A percentile compares a stretch with the other conserved stretches of the same genome.
phyloP scores from a whole-genome alignment of 345 rosid genomes.

The Excoecaria agallocha region DNA sequence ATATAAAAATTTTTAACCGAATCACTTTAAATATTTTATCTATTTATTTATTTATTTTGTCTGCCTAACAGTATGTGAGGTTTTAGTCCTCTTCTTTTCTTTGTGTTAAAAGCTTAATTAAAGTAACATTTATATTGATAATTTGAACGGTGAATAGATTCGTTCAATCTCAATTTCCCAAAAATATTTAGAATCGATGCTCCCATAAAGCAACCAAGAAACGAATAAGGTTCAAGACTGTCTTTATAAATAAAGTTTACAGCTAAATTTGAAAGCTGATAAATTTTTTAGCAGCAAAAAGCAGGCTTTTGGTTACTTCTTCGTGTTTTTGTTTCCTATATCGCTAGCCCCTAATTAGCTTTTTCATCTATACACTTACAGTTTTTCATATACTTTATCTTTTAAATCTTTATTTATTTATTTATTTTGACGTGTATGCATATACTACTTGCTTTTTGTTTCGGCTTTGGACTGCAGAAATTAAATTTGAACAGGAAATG shows the following conservation, averaged over 20 bases:
- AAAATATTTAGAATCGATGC: not conserved
- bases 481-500: no score
- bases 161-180: not conserved
- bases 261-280: conserved; percentile 8
- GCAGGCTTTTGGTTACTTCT: conserved; percentile 22
- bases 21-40: no score
- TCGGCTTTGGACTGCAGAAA: no score
- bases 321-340: conserved; percentile 1
- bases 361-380: not conserved
- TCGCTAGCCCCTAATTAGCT: not conserved
- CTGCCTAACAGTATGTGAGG: no score
- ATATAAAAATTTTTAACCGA: no score
- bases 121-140: no score
- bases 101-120: no score
- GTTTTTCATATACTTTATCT: not conserved
- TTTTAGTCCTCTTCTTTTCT: no score
- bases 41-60: no score
- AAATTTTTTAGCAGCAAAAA: not conserved
- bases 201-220: not conserved
- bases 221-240: not conserved
- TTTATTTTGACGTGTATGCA: no score
- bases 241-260: conserved; percentile 1
- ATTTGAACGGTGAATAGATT: no score
- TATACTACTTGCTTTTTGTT: no score
- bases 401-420: not conserved